A percentile compares a stretch with the other conserved stretches of the same genome.
Conservation (phyloP, 164 flowering plant species). For the Nymphaea colorata region DNA sequence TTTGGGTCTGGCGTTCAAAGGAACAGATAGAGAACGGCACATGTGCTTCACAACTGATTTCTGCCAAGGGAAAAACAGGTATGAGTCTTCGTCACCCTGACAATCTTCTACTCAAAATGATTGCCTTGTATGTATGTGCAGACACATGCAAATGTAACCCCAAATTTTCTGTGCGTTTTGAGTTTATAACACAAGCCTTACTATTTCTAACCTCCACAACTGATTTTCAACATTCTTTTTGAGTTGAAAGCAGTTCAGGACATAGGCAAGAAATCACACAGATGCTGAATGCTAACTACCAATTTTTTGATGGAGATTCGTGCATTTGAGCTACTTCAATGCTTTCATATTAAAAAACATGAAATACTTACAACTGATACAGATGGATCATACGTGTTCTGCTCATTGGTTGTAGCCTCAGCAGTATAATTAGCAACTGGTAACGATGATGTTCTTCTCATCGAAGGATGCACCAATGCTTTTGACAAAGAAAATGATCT, state of each 20-base stretch:
- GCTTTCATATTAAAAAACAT: neutral
- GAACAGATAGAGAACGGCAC: conserved; percentile 83
- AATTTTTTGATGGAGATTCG: too few relatives aligned
- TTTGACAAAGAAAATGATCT: conserved; percentile 60
- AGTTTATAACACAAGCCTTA: neutral
- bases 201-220: neutral
- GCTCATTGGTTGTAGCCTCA: conserved; percentile 49
- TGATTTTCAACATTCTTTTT: neutral
- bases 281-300: too few relatives aligned
- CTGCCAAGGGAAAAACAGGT: conserved; percentile 20
- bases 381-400: conserved; percentile 15
- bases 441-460: conserved; percentile 61
- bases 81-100: neutral
- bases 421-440: conserved; percentile 74
- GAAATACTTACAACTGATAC: conserved; percentile 33
- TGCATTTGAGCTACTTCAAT: neutral
- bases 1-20: conserved; percentile 37
- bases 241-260: neutral
- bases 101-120: neutral
- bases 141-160: neutral
- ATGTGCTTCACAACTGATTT: conserved; percentile 35
- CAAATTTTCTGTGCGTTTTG: neutral
- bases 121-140: neutral
- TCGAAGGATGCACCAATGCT: conserved; percentile 37
- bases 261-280: too few relatives aligned